phyloP scores from a whole-genome alignment of 2,329 filamentous ascomycete species.

The Verticillium alfalfae region DNA sequence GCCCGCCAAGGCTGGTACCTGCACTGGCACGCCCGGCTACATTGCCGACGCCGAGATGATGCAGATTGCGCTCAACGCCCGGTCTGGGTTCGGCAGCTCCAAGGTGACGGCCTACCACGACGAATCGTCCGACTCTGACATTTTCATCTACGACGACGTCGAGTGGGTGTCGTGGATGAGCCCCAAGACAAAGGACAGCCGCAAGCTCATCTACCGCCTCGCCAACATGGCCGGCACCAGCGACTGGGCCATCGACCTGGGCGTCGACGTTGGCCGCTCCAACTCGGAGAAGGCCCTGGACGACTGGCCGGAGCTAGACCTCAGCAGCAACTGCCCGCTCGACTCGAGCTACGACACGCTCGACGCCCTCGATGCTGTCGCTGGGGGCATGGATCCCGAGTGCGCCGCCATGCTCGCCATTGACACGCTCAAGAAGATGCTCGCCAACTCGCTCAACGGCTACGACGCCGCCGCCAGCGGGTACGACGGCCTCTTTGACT shows the following conservation, averaged over 20 bases:
- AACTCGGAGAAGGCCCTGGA: background rate
- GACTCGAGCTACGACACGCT: background rate
- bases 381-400: background rate
- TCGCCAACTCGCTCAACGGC: too few relatives aligned
- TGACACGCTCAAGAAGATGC: background rate
- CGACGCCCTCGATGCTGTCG: background rate
- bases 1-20: constrained; percentile 16
- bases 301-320: background rate
- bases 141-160: background rate
- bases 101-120: too few relatives aligned
- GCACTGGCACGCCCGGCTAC: constrained; percentile 24
- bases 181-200: constrained; percentile 15
- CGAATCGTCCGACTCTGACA: too few relatives aligned
- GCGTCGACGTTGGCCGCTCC: background rate
- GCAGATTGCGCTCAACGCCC: constrained; percentile 6
- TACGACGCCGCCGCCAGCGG: background rate
- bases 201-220: constrained; percentile 13
- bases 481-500: background rate
- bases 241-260: constrained; percentile 28
- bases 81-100: too few relatives aligned
- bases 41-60: constrained; percentile 24
- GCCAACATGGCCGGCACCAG: constrained; percentile 8
- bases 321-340: background rate
- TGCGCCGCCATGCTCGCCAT: background rate
- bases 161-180: constrained; percentile 24